These are phyloP conservation scores for Chlorella sp. DNA, from an alignment of 139 green algal genomes.

Conservation along the genomic window DNA sequence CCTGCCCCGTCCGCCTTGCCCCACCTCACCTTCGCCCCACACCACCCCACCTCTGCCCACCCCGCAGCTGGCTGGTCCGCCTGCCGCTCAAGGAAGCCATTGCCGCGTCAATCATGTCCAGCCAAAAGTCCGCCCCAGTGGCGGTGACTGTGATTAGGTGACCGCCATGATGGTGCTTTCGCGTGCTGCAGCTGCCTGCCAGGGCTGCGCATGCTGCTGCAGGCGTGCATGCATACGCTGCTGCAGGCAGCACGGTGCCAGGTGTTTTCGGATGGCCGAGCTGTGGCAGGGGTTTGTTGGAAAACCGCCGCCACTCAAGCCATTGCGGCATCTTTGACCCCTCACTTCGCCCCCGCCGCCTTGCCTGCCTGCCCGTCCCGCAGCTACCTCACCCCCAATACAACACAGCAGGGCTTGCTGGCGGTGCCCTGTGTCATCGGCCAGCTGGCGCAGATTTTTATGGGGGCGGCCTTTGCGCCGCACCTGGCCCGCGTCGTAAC, in stretches of 20 bases:
- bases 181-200: too few relatives aligned
- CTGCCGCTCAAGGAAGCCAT: constrained; percentile 48
- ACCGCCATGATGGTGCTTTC: background rate
- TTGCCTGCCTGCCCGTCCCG: background rate
- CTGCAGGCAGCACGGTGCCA: too few relatives aligned
- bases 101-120: constrained; percentile 58
- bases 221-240: too few relatives aligned
- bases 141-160: constrained; percentile 49
- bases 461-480: background rate
- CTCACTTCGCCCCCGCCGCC: too few relatives aligned
- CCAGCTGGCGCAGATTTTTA: constrained; percentile 56
- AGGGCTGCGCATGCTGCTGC: too few relatives aligned
- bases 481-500: background rate
- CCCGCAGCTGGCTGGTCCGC: constrained; percentile 36
- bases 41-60: background rate
- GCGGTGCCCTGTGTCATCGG: constrained; percentile 66
- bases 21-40: too few relatives aligned
- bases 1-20: too few relatives aligned
- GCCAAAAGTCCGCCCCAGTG: constrained; percentile 73
- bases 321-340: too few relatives aligned
- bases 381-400: constrained; percentile 52
- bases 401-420: constrained; percentile 52
- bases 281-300: too few relatives aligned
- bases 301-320: too few relatives aligned
- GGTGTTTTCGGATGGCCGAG: too few relatives aligned